Evolutionary conservation across 192 early-diverging fungal genomes (phyloP), one percentile per base, ranked within the genome.

Genomic region (Chytriomyces hyalinus): DNA sequence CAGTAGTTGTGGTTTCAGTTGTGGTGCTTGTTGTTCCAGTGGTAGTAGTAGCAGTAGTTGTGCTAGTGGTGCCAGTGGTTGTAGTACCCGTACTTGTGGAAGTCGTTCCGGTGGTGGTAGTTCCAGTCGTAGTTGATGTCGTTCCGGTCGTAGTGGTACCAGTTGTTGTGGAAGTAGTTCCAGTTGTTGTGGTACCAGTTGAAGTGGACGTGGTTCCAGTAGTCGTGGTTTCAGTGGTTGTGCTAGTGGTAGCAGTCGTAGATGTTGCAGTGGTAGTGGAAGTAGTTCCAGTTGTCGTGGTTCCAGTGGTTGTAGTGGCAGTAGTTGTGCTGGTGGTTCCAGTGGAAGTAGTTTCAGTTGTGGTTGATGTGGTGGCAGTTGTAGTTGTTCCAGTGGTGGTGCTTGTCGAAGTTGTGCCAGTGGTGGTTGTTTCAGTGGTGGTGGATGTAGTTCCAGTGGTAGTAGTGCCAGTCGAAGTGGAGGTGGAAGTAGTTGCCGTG

Each of bases 211-310:
- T 63, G n/a, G 71, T 73, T 61, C 10, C 57, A 17, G 71, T 62
- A 8, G 69, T 71, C 26, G 28, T 49, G 6, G 53, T 44, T 10
- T n/a, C 20, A 8, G 49, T 71, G 15, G 69, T 57, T 22, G 69
- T 71, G 28, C 15, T 57, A 3, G 49, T 11, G 13, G 67, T 68
- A 47, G 13, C 67, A 48, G 67, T 68, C 1, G 67, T 49, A 8
- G 49, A 53, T 15, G 72, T 44, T 6, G 57, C 22, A 11, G 61
- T 73, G 9, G 53, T 45, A 4, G 72, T 73, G n/a, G 72, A 36
- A n/a, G 60, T 73, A 22, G 72, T 62, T 47, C 46, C 26, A 10
- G 72, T 73, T n/a, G 72, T n/a, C 24, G 61, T 73, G 3, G 43
- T 43, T 22, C 26, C 50, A 6, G 57, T 62, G 9, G 60, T 22